These are phyloP conservation scores for Haplosporangium gracile DNA, from an alignment of 192 early-diverging fungal genomes.

Conservation along the genomic window DNA sequence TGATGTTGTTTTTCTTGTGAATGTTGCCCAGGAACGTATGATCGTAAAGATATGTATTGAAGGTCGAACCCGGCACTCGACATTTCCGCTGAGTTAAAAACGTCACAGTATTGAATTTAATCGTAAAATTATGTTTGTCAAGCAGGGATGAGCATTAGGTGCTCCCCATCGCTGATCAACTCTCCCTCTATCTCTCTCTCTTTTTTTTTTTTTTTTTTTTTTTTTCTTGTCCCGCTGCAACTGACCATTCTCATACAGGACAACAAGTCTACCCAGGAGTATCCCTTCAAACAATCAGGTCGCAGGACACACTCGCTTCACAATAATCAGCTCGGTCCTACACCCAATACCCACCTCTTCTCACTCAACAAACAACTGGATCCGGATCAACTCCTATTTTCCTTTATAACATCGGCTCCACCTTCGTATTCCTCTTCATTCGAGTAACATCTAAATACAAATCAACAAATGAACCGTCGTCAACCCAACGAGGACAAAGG, in stretches of 20 bases:
- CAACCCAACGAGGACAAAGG: constrained; percentile 27
- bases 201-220: too few species aligned
- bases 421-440: background rate
- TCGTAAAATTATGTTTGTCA: background rate
- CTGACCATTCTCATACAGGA: background rate
- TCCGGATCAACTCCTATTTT: background rate
- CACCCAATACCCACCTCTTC: background rate
- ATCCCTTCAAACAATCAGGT: background rate
- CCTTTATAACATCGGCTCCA: background rate
- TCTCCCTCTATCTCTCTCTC: too few species aligned
- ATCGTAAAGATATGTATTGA: background rate
- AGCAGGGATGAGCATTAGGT: background rate
- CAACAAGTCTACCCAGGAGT: background rate
- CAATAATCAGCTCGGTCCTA: background rate
- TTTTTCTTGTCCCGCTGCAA: background rate
- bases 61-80: too few species aligned
- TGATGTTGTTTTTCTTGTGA: background rate
- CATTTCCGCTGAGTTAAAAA: background rate
- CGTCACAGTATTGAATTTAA: background rate
- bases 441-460: background rate
- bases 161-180: background rate
- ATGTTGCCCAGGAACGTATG: background rate
- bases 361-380: background rate
- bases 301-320: background rate
- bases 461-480: constrained; percentile 41